These are phyloP conservation scores for Cicer bijugum DNA, from an alignment of 306 rosid species.

Conservation along the genomic window DNA sequence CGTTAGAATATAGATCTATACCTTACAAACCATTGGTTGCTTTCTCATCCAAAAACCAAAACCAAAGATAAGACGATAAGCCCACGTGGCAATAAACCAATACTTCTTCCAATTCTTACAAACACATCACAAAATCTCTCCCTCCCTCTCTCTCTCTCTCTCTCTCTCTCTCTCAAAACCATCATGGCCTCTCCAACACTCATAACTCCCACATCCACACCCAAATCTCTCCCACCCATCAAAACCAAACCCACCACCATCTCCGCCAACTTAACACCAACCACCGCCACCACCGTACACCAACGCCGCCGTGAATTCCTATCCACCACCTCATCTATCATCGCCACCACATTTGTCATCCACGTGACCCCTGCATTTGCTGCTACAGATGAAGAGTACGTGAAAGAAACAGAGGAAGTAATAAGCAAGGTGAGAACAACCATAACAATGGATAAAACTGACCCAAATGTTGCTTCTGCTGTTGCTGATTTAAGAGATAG, in stretches of 20 bases:
- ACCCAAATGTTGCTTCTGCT: conserved; percentile 73
- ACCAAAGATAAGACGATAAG: conserved; percentile 87
- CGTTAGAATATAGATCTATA: conserved; percentile 46
- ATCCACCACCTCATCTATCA: conserved; percentile 53
- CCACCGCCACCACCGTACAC: conserved; percentile 28
- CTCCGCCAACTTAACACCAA: conserved; percentile 18
- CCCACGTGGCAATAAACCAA: conserved; percentile 75
- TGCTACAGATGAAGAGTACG: conserved; percentile 75
- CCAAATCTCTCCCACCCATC: conserved; percentile 60
- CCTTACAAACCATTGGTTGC: conserved; percentile 55
- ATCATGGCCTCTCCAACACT: conserved; percentile 84
- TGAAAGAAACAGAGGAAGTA: conserved; percentile 77
- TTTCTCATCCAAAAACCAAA: conserved; percentile 62
- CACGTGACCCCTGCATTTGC: conserved; percentile 62
- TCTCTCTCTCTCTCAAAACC: background rate
- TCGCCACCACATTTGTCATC: conserved; percentile 47
- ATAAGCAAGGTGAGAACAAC: conserved; percentile 74
- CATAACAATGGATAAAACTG: conserved; percentile 71
- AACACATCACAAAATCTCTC: conserved; percentile 38
- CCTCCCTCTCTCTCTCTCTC: too few species aligned
- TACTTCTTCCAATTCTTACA: conserved; percentile 7
- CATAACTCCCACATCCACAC: conserved; percentile 82
- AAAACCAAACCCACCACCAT: conserved; percentile 55
- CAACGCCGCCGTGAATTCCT: conserved; percentile 76
- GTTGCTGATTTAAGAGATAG: conserved; percentile 81